phyloP scores from a whole-genome alignment of 2,329 filamentous ascomycete species.

The Hypoxylon sp. region DNA sequence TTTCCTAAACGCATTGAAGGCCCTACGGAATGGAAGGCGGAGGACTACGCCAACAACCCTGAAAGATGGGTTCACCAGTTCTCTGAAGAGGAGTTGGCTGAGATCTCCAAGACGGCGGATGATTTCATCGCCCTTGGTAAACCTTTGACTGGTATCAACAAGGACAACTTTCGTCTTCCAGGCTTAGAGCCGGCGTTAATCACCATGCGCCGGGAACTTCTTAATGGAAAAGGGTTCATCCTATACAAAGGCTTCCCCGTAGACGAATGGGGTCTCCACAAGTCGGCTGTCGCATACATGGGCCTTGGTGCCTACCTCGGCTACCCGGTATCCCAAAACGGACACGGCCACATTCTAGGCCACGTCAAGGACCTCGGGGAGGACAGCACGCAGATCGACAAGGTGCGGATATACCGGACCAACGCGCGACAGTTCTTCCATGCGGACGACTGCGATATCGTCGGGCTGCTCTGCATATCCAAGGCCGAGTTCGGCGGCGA shows the following conservation, averaged over 20 bases:
- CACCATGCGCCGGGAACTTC: conserved; percentile 71
- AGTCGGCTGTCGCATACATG: conserved; percentile 91
- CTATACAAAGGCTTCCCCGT: conserved; percentile 90
- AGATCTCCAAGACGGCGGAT: conserved; percentile 72
- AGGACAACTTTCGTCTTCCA: conserved; percentile 70
- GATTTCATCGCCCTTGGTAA: conserved; percentile 68
- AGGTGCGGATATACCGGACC: conserved; percentile 90
- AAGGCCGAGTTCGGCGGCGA: conserved; percentile 84
- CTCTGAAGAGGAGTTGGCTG: conserved; percentile 68
- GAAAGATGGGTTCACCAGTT: conserved; percentile 78
- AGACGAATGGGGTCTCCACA: conserved; percentile 78
- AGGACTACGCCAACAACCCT: conserved; percentile 70
- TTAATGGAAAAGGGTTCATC: conserved; percentile 90
- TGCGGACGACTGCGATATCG: conserved; percentile 83
- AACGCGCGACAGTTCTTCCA: conserved; percentile 89
- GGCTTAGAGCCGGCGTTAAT: conserved; percentile 65
- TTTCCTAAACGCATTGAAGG: conserved; percentile 75
- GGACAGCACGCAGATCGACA: conserved; percentile 83
- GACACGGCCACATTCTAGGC: conserved; percentile 80
- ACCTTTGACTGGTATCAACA: conserved; percentile 72
- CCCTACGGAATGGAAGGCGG: conserved; percentile 73
- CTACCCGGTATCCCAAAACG: conserved; percentile 88
- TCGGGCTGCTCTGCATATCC: conserved; percentile 84
- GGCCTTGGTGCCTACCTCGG: conserved; percentile 86
- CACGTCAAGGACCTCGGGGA: conserved; percentile 92